These are phyloP conservation scores for Thielaviopsis euricoi DNA, from an alignment of 2,329 filamentous ascomycete genomes.

Conservation along the genomic window DNA sequence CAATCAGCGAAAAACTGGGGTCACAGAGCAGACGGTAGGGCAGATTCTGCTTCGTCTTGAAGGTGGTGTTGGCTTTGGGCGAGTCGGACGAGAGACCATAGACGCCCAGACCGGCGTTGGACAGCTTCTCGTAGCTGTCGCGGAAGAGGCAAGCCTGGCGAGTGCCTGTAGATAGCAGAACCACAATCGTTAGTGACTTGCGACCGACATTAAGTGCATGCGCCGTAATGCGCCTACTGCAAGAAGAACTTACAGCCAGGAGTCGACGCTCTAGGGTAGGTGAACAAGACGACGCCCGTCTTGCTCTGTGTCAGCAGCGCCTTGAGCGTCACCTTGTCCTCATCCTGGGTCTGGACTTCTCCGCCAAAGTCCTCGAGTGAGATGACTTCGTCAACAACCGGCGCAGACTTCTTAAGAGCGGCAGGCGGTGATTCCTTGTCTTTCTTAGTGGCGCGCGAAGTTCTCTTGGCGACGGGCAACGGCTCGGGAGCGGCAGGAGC, in stretches of 20 bases:
- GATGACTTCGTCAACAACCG: conserved; percentile 36
- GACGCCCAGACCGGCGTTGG: conserved; percentile 63
- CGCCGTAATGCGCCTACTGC: too few relatives aligned
- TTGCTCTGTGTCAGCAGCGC: conserved; percentile 69
- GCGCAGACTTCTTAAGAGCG: background rate
- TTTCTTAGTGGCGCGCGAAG: conserved; percentile 22
- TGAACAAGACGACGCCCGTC: conserved; percentile 79
- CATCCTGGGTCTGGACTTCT: conserved; percentile 74
- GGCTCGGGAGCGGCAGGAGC: conserved; percentile 30
- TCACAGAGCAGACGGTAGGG: conserved; percentile 84
- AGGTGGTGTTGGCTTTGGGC: conserved; percentile 80
- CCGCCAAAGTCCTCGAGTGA: conserved; percentile 44
- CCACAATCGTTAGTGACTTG: too few relatives aligned
- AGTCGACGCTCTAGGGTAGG: conserved; percentile 87
- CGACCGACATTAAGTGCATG: too few relatives aligned
- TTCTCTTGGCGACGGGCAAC: conserved; percentile 23
- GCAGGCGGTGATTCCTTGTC: conserved; percentile 14
- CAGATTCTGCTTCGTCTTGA: conserved; percentile 80
- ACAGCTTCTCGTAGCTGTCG: conserved; percentile 63
- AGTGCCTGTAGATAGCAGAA: conserved; percentile 44
- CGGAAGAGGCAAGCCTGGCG: conserved; percentile 88
- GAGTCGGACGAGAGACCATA: conserved; percentile 82
- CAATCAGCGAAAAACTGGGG: conserved; percentile 54
- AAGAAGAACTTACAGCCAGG: conserved; percentile 60
- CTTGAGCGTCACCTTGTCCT: conserved; percentile 62